Conservation (phyloP, 1,284 basidiomycete species). For the Fomitopsis betulina region DNA sequence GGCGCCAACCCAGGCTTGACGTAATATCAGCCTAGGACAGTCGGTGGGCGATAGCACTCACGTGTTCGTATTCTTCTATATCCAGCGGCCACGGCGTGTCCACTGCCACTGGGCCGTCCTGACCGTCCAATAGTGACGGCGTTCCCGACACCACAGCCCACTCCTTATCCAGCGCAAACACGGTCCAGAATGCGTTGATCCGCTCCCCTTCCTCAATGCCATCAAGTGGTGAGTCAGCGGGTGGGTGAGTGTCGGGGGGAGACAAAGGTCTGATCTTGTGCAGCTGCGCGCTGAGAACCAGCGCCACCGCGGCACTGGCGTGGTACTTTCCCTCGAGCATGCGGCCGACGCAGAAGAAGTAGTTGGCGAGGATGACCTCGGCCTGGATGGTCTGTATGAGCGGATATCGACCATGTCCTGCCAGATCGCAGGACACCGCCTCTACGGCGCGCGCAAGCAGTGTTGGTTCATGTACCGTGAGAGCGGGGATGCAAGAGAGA, state of each 20-base stretch:
- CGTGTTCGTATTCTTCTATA: conserved; percentile 27
- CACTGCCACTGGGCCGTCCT: conserved; percentile 26
- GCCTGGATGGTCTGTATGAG: conserved; percentile 35
- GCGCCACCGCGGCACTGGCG: conserved; percentile 36
- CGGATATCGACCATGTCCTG: conserved; percentile 25
- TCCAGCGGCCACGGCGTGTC: conserved; percentile 41
- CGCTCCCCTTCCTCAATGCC: conserved; percentile 38
- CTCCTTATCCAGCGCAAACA: conserved; percentile 37
- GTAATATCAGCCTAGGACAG: neutral
- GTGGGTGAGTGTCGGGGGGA: conserved; percentile 19
- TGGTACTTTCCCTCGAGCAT: conserved; percentile 40
- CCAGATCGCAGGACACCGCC: neutral
- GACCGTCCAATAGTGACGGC: conserved; percentile 27
- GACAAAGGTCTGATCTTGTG: conserved; percentile 29
- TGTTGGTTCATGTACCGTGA: conserved; percentile 17
- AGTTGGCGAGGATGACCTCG: conserved; percentile 40
- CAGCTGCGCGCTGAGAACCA: conserved; percentile 33
- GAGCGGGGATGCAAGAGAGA: conserved; percentile 15
- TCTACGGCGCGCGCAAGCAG: conserved; percentile 25
- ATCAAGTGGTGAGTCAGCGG: conserved; percentile 23
- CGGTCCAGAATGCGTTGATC: conserved; percentile 44
- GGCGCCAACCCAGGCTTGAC: conserved; percentile 8
- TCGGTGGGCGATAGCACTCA: conserved; percentile 5
- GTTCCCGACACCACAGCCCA: conserved; percentile 35
- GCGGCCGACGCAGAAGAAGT: conserved; percentile 36